Evolutionary conservation across 169 alveolate species (phyloP).

Genomic region (Eimeria zaria): DNA sequence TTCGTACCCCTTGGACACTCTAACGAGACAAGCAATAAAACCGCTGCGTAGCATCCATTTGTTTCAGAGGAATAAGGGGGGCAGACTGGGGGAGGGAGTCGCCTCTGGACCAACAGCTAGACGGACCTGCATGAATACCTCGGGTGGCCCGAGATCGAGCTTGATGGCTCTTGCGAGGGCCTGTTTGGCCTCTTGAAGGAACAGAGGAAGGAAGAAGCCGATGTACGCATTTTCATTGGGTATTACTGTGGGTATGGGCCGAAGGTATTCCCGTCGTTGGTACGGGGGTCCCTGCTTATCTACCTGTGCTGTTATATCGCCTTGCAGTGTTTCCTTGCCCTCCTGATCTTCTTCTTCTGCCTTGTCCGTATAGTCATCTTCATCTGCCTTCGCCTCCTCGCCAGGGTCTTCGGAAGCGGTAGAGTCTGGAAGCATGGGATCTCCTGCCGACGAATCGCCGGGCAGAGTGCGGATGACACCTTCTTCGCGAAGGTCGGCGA

Average conservation of each 20-base stretch:
- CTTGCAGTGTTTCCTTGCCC: background rate
- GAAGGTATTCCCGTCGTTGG: constrained; percentile 27
- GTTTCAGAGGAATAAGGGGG: background rate
- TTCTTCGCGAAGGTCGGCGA: constrained; percentile 78
- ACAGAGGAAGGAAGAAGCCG: constrained; percentile 76
- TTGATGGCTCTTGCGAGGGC: constrained; percentile 76
- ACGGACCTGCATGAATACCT: constrained; percentile 63
- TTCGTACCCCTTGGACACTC: background rate
- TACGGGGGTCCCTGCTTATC: background rate
- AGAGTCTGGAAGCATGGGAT: background rate
- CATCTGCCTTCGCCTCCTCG: background rate
- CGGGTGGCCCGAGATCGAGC: constrained; percentile 72
- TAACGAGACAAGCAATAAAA: background rate
- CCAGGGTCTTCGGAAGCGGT: background rate
- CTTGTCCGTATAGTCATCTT: background rate
- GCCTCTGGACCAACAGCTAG: background rate
- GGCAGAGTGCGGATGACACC: background rate
- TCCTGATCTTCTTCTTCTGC: background rate
- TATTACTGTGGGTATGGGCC: constrained; percentile 76
- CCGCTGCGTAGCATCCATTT: background rate
- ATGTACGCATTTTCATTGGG: constrained; percentile 63
- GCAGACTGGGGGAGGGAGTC: background rate
- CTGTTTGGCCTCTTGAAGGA: constrained; percentile 83
- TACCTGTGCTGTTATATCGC: background rate
- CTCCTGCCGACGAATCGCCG: background rate